phyloP scores from a whole-genome alignment of 1,139 yeast genomes.

The Geotrichum carabidarum region DNA sequence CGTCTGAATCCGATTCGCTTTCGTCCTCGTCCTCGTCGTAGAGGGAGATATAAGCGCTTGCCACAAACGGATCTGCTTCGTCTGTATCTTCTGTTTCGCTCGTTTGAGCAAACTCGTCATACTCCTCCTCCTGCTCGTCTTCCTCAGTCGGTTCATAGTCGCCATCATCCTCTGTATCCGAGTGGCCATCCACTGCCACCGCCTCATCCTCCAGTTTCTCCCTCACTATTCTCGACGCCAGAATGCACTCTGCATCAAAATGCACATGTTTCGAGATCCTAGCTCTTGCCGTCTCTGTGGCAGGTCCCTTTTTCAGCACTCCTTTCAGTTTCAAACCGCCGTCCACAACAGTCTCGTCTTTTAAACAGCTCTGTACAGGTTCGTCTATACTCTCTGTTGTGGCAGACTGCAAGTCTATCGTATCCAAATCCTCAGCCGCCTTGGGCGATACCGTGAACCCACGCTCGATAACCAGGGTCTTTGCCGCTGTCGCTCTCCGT shows the following conservation, averaged over 20 bases:
- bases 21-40: background rate
- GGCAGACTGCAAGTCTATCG: too few species aligned
- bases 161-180: background rate
- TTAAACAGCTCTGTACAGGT: too few species aligned
- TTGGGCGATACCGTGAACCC: too few species aligned
- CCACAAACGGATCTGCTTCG: too few species aligned
- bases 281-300: background rate
- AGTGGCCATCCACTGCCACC: background rate
- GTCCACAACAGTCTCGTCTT: too few species aligned
- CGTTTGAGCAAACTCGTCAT: background rate
- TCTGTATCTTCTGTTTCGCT: too few species aligned
- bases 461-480: too few species aligned
- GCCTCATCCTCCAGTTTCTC: background rate
- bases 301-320: background rate
- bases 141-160: background rate
- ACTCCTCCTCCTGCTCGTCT: background rate
- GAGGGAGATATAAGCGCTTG: too few species aligned
- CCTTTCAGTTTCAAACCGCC: background rate
- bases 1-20: background rate
- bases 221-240: background rate
- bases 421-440: too few species aligned
- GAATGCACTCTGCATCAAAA: background rate
- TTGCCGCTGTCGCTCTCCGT: too few species aligned
- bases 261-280: background rate
- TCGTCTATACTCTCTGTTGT: too few species aligned